These are phyloP conservation scores for Erythrophleum fordii DNA, from an alignment of 306 rosid species.

Conservation along the genomic window DNA sequence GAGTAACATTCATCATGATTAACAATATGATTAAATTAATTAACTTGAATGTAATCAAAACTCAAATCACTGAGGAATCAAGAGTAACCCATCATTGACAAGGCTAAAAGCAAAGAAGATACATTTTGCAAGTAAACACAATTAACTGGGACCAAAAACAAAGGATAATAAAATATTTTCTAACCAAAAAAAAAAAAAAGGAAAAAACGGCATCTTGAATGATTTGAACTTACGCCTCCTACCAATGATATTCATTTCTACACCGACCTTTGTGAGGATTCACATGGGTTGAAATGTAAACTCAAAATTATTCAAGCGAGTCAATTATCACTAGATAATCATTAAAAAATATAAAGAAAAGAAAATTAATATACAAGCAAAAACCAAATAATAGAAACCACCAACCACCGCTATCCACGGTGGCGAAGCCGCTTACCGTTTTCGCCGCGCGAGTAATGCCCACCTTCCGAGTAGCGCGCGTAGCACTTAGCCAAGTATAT, in stretches of 20 bases:
- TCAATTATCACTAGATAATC: conserved; percentile 4
- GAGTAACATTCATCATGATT: neutral
- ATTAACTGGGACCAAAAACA: neutral
- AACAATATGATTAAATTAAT: conserved; percentile 20
- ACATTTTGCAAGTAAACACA: neutral
- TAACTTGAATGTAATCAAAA: neutral
- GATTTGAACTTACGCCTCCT: conserved; percentile 1
- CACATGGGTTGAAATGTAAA: conserved; percentile 32
- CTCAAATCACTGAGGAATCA: too few relatives aligned
- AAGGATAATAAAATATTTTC: neutral
- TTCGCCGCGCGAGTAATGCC: conserved; percentile 42
- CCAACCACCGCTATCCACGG: conserved; percentile 43
- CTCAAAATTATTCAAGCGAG: conserved; percentile 23
- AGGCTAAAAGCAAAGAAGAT: neutral
- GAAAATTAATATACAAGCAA: neutral
- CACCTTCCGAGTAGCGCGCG: conserved; percentile 71
- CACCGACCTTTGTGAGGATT: conserved; percentile 10
- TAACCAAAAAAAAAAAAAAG: neutral
- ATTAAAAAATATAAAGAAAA: neutral
- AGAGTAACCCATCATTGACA: too few relatives aligned
- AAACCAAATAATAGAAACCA: conserved; percentile 1
- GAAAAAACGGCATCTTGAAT: neutral
- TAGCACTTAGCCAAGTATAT: conserved; percentile 88
- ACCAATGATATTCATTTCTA: conserved; percentile 11
- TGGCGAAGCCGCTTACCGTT: conserved; percentile 55